Evolutionary conservation across 1,284 basidiomycete genomes (phyloP).

Genomic region (Inonotus hispidus): DNA sequence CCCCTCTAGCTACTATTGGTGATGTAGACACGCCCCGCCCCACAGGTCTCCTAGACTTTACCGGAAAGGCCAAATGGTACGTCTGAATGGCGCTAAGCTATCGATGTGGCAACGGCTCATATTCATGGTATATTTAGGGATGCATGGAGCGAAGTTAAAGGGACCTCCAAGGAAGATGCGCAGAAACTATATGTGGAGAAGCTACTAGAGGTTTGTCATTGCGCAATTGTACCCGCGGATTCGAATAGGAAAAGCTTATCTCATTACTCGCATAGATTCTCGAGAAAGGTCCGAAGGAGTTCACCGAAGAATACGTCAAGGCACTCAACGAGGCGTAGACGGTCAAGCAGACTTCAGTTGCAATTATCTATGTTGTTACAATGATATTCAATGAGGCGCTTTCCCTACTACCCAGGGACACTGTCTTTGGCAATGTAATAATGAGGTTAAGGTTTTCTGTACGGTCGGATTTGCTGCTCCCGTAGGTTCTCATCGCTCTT

Average conservation of each 20-base stretch:
- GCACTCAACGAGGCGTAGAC: constrained; percentile 50
- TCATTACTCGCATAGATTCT: constrained; percentile 42
- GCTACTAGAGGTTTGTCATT: constrained; percentile 55
- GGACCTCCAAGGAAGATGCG: constrained; percentile 66
- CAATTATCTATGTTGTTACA: background rate
- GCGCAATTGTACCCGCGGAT: background rate
- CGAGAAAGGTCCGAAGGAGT: constrained; percentile 42
- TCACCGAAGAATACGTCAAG: constrained; percentile 51
- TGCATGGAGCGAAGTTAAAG: constrained; percentile 82
- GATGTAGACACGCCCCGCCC: constrained; percentile 62
- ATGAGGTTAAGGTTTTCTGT: too few relatives aligned
- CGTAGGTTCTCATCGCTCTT: too few relatives aligned
- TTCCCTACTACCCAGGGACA: background rate
- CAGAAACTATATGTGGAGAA: constrained; percentile 67
- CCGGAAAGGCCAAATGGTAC: constrained; percentile 82
- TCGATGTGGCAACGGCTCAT: background rate
- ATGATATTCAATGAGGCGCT: too few relatives aligned
- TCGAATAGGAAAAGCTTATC: background rate
- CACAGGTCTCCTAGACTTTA: constrained; percentile 65
- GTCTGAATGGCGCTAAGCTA: constrained; percentile 20
- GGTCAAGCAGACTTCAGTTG: background rate
- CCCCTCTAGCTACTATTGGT: constrained; percentile 60
- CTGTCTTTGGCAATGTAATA: too few relatives aligned
- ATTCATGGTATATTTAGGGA: constrained; percentile 45
- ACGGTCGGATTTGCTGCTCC: too few relatives aligned